Percentiles rank a stretch among this genome's conserved stretches.
These are phyloP conservation scores for Fusarium sp. DNA, from an alignment of 2,329 filamentous ascomycete species.

Conservation along the genomic window DNA sequence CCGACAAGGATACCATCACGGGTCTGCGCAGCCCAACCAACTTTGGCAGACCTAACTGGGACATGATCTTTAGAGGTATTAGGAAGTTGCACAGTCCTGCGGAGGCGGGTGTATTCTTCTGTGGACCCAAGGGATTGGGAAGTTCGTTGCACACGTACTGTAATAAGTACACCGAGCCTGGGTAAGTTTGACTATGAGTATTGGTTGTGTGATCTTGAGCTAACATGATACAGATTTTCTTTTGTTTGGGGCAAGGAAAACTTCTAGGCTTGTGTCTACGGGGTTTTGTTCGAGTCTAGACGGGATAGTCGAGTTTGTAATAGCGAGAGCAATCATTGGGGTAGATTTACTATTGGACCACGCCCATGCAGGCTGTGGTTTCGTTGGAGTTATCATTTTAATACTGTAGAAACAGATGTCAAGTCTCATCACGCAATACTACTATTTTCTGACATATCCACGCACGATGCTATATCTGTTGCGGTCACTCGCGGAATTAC, in stretches of 20 bases:
- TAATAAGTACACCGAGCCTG: conserved; percentile 88
- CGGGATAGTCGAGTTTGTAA: conserved; percentile 29
- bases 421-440: conserved; percentile 23
- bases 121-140: conserved; percentile 83
- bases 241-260: conserved; percentile 79
- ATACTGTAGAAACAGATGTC: conserved; percentile 35
- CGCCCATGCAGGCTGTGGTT: conserved; percentile 10
- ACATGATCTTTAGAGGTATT: conserved; percentile 88
- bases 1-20: conserved; percentile 86
- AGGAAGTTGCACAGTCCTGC: conserved; percentile 80
- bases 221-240: conserved; percentile 64
- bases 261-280: conserved; percentile 49
- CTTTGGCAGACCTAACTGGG: conserved; percentile 89
- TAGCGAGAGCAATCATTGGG: conserved; percentile 22
- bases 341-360: conserved; percentile 25
- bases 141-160: conserved; percentile 84
- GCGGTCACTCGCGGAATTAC: not conserved
- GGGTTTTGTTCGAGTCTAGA: conserved; percentile 8
- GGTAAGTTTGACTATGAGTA: conserved; percentile 60
- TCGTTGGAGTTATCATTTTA: conserved; percentile 38
- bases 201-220: conserved; percentile 35
- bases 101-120: conserved; percentile 86
- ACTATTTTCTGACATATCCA: conserved; percentile 6
- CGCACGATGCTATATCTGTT: not conserved
- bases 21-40: conserved; percentile 85